These are phyloP conservation scores for Phytophthora cryptogea DNA, from an alignment of 352 stramenopile genomes.

Conservation along the genomic window DNA sequence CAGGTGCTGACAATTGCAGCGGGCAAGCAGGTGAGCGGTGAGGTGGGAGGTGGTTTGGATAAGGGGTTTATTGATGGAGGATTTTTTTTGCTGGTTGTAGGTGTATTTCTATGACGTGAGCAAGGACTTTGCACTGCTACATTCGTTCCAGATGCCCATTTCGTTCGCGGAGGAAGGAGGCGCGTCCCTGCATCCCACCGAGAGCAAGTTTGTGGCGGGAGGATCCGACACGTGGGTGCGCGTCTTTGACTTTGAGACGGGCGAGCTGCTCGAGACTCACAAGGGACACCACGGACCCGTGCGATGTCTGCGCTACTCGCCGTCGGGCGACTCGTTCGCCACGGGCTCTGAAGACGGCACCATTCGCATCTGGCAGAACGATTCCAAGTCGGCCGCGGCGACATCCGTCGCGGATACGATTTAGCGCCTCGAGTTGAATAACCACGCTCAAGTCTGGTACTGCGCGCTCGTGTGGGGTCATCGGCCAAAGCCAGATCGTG, in stretches of 20 bases:
- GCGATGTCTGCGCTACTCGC: slow-evolving; percentile 95
- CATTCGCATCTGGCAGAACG: slow-evolving; percentile 96
- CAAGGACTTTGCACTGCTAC: slow-evolving; percentile 63
- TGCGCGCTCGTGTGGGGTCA: slow-evolving; percentile 3
- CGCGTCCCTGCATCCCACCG: slow-evolving; percentile 85
- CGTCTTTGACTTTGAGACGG: slow-evolving; percentile 94
- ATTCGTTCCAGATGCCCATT: slow-evolving; percentile 84
- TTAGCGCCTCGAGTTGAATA: slow-evolving; percentile 27
- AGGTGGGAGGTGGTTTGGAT: not conserved
- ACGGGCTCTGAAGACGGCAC: slow-evolving; percentile 98
- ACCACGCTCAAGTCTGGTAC: slow-evolving; percentile 3
- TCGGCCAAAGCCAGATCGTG: slow-evolving; percentile 6
- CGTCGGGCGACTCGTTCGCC: slow-evolving; percentile 93
- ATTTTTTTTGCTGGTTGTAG: slow-evolving; percentile 29
- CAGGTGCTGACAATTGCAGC: slow-evolving; percentile 90
- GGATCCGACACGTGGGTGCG: slow-evolving; percentile 97
- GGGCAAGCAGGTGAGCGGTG: slow-evolving; percentile 75
- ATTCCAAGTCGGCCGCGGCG: slow-evolving; percentile 65
- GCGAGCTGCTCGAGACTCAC: slow-evolving; percentile 94
- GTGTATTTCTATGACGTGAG: slow-evolving; percentile 94
- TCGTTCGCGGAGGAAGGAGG: slow-evolving; percentile 93
- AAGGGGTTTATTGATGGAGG: slow-evolving; percentile 1
- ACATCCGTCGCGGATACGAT: slow-evolving; percentile 60
- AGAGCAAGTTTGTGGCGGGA: slow-evolving; percentile 90
- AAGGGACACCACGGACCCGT: slow-evolving; percentile 98